A percentile compares a stretch with the other conserved stretches of the same genome.
Conservation (phyloP, 2,329 filamentous ascomycete species). For the Zymoseptoria tritici region DNA sequence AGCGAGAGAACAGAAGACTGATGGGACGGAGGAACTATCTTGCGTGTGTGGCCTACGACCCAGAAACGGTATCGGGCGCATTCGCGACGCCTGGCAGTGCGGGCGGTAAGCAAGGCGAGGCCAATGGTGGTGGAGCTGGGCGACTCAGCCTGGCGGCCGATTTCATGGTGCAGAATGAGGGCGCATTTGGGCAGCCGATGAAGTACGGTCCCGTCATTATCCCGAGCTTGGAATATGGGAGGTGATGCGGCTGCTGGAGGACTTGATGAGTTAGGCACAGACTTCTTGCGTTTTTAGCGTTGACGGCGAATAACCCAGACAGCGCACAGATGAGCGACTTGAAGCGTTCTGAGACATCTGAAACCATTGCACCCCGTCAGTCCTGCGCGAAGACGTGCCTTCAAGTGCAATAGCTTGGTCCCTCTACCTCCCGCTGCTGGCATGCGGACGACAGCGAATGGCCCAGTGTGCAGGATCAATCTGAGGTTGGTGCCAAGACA, state of each 20-base stretch:
- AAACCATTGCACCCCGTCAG: no score
- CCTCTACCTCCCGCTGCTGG: no score
- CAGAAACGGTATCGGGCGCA: conserved; percentile 56
- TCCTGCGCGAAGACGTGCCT: no score
- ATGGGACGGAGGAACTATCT: conserved; percentile 93
- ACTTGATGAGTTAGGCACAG: neutral
- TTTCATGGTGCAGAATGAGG: conserved; percentile 93
- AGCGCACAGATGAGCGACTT: neutral
- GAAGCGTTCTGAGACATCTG: neutral
- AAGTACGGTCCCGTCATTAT: conserved; percentile 98
- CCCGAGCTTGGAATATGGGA: conserved; percentile 54
- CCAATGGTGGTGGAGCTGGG: conserved; percentile 33
- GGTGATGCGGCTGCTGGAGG: conserved; percentile 24
- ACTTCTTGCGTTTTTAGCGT: neutral
- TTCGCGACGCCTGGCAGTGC: conserved; percentile 15
- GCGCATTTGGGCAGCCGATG: conserved; percentile 69
- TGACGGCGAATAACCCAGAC: neutral
- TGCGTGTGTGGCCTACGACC: conserved; percentile 88
- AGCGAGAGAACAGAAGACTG: conserved; percentile 77
- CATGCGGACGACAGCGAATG: no score
- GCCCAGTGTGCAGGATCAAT: no score
- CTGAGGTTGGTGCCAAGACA: no score
- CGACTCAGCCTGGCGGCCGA: conserved; percentile 81
- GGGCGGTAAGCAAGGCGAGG: conserved; percentile 16
- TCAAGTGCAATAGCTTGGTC: no score